Evolutionary conservation across 768 basidiomycete species (phyloP).

Genomic region (Dentipellis fragilis): DNA sequence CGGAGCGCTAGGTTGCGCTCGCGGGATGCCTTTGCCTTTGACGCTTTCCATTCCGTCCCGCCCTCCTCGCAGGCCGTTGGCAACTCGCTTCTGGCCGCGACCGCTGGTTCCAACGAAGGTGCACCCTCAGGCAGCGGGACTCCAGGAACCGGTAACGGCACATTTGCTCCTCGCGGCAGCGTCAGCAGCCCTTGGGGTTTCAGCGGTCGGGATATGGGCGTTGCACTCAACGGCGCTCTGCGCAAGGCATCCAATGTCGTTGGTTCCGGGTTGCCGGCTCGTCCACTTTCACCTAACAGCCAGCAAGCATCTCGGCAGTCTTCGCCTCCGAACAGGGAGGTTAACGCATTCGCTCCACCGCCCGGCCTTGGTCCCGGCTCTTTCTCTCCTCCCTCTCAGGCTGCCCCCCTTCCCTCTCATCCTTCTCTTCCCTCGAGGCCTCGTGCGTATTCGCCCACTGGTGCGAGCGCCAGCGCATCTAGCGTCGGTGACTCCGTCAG

Average conservation of each 20-base stretch:
- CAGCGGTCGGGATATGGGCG: neutral
- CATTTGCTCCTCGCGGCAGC: conserved; percentile 4
- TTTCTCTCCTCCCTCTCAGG: conserved; percentile 20
- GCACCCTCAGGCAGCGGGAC: neutral
- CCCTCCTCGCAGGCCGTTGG: conserved; percentile 25
- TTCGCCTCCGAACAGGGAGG: conserved; percentile 18
- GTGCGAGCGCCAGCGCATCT: conserved; percentile 29
- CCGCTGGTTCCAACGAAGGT: conserved; percentile 1
- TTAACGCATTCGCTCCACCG: conserved; percentile 4
- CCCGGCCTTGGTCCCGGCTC: conserved; percentile 13
- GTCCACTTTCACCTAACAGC: conserved; percentile 16
- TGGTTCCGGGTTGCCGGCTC: conserved; percentile 14
- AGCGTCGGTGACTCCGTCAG: conserved; percentile 30
- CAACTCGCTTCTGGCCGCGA: conserved; percentile 22
- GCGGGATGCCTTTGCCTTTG: conserved; percentile 45
- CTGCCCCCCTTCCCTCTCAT: conserved; percentile 17
- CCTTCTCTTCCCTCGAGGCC: conserved; percentile 20
- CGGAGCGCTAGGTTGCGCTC: conserved; percentile 30
- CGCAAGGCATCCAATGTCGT: conserved; percentile 18
- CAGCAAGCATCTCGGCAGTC: conserved; percentile 11
- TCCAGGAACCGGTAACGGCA: neutral
- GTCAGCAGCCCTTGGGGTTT: conserved; percentile 11
- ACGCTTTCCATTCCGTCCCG: conserved; percentile 68
- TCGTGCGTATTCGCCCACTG: conserved; percentile 21
- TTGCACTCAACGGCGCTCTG: neutral